Evolutionary conservation across 2,329 filamentous ascomycete species (phyloP), one percentile per base, ranked within the genome.

Genomic region (Phoma sp.): DNA sequence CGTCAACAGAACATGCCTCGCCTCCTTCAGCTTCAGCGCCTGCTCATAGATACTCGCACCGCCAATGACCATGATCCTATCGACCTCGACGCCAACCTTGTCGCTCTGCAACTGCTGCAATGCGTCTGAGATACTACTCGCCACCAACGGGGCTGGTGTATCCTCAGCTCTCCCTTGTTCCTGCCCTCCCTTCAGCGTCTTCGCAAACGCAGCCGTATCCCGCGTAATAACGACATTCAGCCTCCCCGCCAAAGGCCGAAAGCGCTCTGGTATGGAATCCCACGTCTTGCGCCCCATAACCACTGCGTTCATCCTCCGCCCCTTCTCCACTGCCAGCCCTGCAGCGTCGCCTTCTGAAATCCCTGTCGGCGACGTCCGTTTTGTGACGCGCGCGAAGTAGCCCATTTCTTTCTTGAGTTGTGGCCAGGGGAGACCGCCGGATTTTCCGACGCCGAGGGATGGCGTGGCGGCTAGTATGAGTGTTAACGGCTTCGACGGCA

Each of bases 241-340:
- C 9, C 95, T 82, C 59, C 87, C 89, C 58, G 86, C 88, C 31
- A 99, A 82, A 17, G 95, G 95, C 2, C 92, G 84, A 73, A 95
- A 92, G 46, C 82, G 84, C 6, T 81, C 71, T 2, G 95, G 94
- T 57, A 99, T 94, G 61, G 88, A 92, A 47, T 96, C 92, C 88
- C 94, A 99, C 0, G 95, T 99, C 77, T 96, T 97, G 70, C 95
- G 90, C 57, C 95, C 95, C 95, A 99, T 99, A 65, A 99, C 89
- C 46, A 98, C 91, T 17, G 91, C 90, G 74, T 82, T 82, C 29
- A 74, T 60, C 15, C 52, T 63, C 10, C 50, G 51, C 9, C 21
- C 13, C 10, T 49, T 31, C 25, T 21, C 44, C 1, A 24, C 29
- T 10, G 46, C 2, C 38, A 22, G 43, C 27, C 27, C 52, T 15